Conservation (phyloP, 2,329 filamentous ascomycete species). For the Pyricularia pennisetigena region DNA sequence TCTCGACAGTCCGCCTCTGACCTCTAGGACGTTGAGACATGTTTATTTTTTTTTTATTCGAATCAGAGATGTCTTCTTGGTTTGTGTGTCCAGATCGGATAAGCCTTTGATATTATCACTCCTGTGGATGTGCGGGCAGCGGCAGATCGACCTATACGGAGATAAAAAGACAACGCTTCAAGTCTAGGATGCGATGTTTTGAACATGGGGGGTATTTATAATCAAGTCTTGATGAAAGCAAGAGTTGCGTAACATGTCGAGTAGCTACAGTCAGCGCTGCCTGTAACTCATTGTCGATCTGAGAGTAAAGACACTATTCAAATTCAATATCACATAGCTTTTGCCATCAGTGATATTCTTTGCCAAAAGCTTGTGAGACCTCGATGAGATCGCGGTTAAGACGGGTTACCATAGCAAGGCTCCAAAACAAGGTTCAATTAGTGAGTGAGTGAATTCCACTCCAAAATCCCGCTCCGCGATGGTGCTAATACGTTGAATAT, state of each 20-base stretch:
- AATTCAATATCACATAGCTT: neutral
- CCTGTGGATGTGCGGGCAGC: neutral
- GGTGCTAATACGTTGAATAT: neutral
- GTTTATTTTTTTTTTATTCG: neutral
- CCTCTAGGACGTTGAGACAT: neutral
- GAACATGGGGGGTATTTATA: neutral
- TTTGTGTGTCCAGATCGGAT: neutral
- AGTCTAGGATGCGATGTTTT: neutral
- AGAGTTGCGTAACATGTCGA: neutral
- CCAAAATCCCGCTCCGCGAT: neutral
- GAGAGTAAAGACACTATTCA: neutral
- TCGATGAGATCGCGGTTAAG: neutral
- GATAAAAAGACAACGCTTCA: neutral
- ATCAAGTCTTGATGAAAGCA: neutral
- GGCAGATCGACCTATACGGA: neutral
- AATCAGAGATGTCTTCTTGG: neutral
- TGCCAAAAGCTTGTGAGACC: neutral
- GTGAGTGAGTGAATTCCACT: neutral
- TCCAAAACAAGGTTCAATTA: neutral
- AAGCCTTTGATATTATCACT: neutral
- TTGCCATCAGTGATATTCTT: neutral
- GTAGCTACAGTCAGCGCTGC: neutral
- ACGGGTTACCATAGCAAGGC: neutral
- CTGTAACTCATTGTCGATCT: neutral
- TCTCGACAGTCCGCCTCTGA: neutral